A percentile compares a stretch with the other conserved stretches of the same genome.
phyloP scores from a whole-genome alignment of 2,329 filamentous ascomycete species.

The Aspergillus fructus region DNA sequence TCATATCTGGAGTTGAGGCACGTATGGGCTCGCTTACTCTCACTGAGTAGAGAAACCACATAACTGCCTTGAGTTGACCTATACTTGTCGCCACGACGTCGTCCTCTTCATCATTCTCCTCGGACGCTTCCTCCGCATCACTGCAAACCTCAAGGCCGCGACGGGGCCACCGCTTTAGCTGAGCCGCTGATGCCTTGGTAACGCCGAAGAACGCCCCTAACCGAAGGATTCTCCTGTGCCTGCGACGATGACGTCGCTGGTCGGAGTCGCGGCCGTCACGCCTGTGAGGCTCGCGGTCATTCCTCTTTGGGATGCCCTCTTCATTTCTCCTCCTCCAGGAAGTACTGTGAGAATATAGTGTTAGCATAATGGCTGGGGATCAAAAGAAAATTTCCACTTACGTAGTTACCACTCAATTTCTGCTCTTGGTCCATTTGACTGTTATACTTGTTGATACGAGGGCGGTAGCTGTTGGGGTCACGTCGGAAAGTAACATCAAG shows the following conservation, averaged over 20 bases:
- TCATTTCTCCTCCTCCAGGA: conserved; percentile 83
- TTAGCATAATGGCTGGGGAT: conserved; percentile 5
- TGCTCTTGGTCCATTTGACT: conserved; percentile 98
- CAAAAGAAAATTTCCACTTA: conserved; percentile 47
- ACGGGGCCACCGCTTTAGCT: conserved; percentile 30
- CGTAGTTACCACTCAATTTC: conserved; percentile 89
- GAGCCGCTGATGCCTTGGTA: conserved; percentile 36
- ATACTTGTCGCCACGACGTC: neutral
- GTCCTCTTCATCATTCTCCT: conserved; percentile 57
- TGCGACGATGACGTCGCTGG: conserved; percentile 33
- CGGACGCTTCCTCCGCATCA: conserved; percentile 53
- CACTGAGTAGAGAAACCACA: neutral
- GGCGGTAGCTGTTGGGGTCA: conserved; percentile 92
- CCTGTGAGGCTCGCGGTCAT: conserved; percentile 38
- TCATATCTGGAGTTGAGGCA: neutral
- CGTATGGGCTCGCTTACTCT: neutral
- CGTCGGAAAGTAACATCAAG: conserved; percentile 98
- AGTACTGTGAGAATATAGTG: conserved; percentile 63
- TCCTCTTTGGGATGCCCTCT: conserved; percentile 57
- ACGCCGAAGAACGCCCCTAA: conserved; percentile 45
- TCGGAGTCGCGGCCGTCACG: conserved; percentile 37
- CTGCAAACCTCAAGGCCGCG: conserved; percentile 48
- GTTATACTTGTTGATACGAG: conserved; percentile 96
- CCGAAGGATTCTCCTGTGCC: conserved; percentile 33
- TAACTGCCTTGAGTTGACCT: neutral